Conservation (phyloP, 2,329 filamentous ascomycete genomes). For the Pseudogymnoascus sp. region DNA sequence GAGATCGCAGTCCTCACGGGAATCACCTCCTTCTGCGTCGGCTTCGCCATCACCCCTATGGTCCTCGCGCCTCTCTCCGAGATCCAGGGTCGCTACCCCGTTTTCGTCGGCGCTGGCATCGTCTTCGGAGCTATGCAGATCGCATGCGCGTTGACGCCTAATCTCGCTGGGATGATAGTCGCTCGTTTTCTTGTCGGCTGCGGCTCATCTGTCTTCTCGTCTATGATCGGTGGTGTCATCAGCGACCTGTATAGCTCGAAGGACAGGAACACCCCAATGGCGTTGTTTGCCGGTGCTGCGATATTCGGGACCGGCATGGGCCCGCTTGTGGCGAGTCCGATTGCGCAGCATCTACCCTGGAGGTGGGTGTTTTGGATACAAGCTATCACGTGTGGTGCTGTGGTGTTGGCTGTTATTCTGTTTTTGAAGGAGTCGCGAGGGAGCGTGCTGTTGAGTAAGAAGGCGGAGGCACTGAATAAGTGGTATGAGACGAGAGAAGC, state of each 20-base stretch:
- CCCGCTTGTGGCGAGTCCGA: slow-evolving; percentile 62
- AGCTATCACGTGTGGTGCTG: slow-evolving; percentile 56
- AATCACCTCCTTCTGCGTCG: slow-evolving; percentile 73
- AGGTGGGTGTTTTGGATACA: slow-evolving; percentile 89
- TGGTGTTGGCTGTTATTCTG: slow-evolving; percentile 57
- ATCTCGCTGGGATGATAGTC: slow-evolving; percentile 65
- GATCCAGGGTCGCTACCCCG: slow-evolving; percentile 76
- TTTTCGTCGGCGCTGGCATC: slow-evolving; percentile 67
- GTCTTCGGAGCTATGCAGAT: slow-evolving; percentile 65
- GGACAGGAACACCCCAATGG: slow-evolving; percentile 83
- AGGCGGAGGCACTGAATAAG: slow-evolving; percentile 63
- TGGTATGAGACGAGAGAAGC: slow-evolving; percentile 72
- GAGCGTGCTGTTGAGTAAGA: slow-evolving; percentile 68
- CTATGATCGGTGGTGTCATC: slow-evolving; percentile 87
- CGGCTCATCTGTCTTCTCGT: slow-evolving; percentile 73
- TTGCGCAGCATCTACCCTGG: slow-evolving; percentile 63
- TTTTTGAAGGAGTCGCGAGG: slow-evolving; percentile 79
- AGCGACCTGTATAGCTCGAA: slow-evolving; percentile 75
- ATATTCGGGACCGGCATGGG: slow-evolving; percentile 74
- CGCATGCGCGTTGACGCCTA: slow-evolving; percentile 62
- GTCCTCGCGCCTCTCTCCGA: slow-evolving; percentile 80
- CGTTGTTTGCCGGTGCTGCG: slow-evolving; percentile 72
- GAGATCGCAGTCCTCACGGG: slow-evolving; percentile 61
- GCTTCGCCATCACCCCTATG: slow-evolving; percentile 82
- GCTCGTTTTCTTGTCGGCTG: slow-evolving; percentile 69